Base-by-base conservation (phyloP, 129 eudicot genomes). In the Arctium lappa region DNA sequence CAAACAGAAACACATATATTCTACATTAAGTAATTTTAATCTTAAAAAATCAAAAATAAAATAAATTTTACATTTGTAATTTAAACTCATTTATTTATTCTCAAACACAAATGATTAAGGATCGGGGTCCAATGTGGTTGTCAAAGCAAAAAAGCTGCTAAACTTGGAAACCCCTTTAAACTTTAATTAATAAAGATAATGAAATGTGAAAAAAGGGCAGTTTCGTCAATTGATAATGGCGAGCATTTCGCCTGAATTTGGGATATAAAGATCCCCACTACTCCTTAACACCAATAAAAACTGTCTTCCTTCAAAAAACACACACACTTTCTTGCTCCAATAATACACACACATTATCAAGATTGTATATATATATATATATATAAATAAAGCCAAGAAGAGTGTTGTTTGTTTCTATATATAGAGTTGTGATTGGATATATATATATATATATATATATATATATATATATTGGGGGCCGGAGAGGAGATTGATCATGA, bases 161-260 rank as follows among this genome's bases (percentile, higher is more conserved):
- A 83, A 77, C 78, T 3, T 60, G 82, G 82, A 38, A 70, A 39
- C 63, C 73, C 65, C 63, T 74, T 79, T 69, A 68, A 69, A 31
- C 65, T 16, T 76, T 44, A 82, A 75, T n/a, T 22, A 82, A 27
- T 44, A 46, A 76, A 16, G 30, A 76, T 37, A 11, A 29, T 16
- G 31, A 75, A 82, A 40, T 33, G 32, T 0, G 27, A 15, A 8
- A 72, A 78, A 76, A 10, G 79, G 82, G 50, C 32, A 83, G 71
- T 68, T 83, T 83, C 66, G 76, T 72, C 73, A 70, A 33, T n/a
- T 9, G 31, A 18, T 85, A 76, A 46, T 46, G 50, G 86, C 90
- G 85, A 83, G 80, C 81, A 88, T 88, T 82, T 85, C 89, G 86
- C 91, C 86, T 11, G 72, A 76, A 80, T 75, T 86, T 78, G 37